A percentile compares a stretch with the other conserved stretches of the same genome.
These are phyloP conservation scores for Auricularia sp. DNA, from an alignment of 768 basidiomycete species.

Conservation along the genomic window DNA sequence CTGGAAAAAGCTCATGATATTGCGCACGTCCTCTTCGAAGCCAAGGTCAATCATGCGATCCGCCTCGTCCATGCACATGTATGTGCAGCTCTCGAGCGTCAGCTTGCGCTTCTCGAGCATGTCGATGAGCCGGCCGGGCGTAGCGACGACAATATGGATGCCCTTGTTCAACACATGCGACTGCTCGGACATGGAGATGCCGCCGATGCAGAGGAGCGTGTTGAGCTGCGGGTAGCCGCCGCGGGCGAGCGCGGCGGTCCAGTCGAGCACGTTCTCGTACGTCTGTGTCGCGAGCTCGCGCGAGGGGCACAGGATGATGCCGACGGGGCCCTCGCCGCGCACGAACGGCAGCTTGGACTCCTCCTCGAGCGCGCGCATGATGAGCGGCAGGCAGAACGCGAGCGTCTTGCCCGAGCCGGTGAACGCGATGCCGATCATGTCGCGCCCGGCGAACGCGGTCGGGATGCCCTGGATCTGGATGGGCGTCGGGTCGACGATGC, in stretches of 20 bases:
- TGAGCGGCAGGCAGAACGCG: slow-evolving; percentile 94
- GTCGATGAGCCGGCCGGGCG: slow-evolving; percentile 92
- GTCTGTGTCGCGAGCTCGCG: slow-evolving; percentile 96
- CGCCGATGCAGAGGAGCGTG: slow-evolving; percentile 88
- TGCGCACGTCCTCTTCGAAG: slow-evolving; percentile 96
- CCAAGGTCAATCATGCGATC: slow-evolving; percentile 99
- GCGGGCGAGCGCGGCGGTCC: slow-evolving; percentile 74
- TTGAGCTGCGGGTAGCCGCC: slow-evolving; percentile 83
- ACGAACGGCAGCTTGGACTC: slow-evolving; percentile 83
- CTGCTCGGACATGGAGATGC: slow-evolving; percentile 98
- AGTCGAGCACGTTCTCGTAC: slow-evolving; percentile 83
- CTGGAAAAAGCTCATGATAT: slow-evolving; percentile 99
- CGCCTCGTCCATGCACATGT: slow-evolving; percentile 97
- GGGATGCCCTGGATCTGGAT: slow-evolving; percentile 97
- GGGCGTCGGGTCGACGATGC: slow-evolving; percentile 81
- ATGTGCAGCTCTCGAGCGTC: slow-evolving; percentile 90
- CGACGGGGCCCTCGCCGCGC: slow-evolving; percentile 94
- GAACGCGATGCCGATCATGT: slow-evolving; percentile 98
- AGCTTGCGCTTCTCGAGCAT: slow-evolving; percentile 95
- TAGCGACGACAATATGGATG: slow-evolving; percentile 91
- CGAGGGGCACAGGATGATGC: slow-evolving; percentile 91
- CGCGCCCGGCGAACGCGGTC: slow-evolving; percentile 91
- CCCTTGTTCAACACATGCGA: slow-evolving; percentile 84
- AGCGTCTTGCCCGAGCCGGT: slow-evolving; percentile 98
- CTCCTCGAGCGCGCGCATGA: slow-evolving; percentile 93